Percentiles rank a stretch among this genome's conserved stretches.
Conservation (phyloP, 2,329 filamentous ascomycete genomes). For the Zalaria sp. region DNA sequence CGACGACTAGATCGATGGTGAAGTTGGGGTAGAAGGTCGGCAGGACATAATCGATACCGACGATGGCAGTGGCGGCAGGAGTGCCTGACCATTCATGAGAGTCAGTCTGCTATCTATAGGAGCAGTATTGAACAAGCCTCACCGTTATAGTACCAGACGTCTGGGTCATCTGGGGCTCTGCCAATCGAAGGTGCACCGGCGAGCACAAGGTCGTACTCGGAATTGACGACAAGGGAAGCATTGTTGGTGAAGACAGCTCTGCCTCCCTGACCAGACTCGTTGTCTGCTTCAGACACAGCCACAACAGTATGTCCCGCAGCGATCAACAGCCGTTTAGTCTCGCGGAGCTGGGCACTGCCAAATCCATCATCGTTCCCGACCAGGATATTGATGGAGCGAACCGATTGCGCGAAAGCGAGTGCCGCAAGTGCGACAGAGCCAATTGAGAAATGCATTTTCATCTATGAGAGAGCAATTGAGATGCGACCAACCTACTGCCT, state of each 20-base stretch:
- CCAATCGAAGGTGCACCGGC: conserved; percentile 35
- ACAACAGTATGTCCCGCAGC: conserved; percentile 25
- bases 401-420: background rate
- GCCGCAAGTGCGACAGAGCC: background rate
- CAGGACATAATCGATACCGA: conserved; percentile 42
- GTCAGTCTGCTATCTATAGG: background rate
- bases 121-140: background rate
- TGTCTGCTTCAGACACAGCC: conserved; percentile 27
- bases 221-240: conserved; percentile 25
- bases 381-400: background rate
- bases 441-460: background rate
- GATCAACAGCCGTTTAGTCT: conserved; percentile 24
- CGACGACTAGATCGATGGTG: conserved; percentile 39
- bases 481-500: no score
- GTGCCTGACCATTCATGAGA: conserved; percentile 21
- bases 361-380: conserved; percentile 23
- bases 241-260: conserved; percentile 29
- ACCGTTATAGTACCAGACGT: conserved; percentile 47
- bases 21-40: conserved; percentile 33
- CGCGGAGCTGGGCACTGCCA: conserved; percentile 20
- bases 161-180: conserved; percentile 34
- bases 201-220: conserved; percentile 32
- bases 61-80: conserved; percentile 40
- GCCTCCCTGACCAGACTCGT: conserved; percentile 33
- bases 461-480: background rate